phyloP scores from a whole-genome alignment of 1,284 basidiomycete species.

The Meira miltonrushii region DNA sequence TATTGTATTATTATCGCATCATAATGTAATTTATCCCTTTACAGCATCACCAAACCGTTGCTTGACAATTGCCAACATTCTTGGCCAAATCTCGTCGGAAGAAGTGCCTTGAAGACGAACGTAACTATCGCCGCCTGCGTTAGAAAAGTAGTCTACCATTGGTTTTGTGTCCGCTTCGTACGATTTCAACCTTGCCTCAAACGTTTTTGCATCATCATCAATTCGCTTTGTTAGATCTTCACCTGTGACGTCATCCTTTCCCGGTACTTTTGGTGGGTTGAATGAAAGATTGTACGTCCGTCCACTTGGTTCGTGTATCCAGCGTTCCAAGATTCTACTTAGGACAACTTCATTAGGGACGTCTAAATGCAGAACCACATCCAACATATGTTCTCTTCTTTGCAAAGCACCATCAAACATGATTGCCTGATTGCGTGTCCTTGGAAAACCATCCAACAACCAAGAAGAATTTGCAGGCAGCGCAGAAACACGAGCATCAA shows the following conservation, averaged over 20 bases:
- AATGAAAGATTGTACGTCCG: constrained; percentile 66
- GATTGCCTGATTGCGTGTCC: constrained; percentile 81
- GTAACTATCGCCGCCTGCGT: background rate
- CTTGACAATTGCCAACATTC: background rate
- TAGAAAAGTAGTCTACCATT: constrained; percentile 9
- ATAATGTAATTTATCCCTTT: background rate
- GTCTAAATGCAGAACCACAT: constrained; percentile 82
- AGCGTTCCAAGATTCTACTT: constrained; percentile 75
- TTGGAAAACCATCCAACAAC: constrained; percentile 91
- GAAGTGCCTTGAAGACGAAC: constrained; percentile 4
- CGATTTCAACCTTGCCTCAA: constrained; percentile 1
- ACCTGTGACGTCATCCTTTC: constrained; percentile 6
- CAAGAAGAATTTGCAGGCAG: constrained; percentile 17
- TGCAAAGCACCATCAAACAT: constrained; percentile 63
- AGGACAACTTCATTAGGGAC: constrained; percentile 87
- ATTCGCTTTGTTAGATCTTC: background rate
- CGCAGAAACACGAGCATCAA: constrained; percentile 20
- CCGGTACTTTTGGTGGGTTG: constrained; percentile 79
- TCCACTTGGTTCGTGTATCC: constrained; percentile 87
- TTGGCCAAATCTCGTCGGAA: constrained; percentile 7
- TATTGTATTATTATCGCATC: constrained; percentile 1
- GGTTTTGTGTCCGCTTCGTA: background rate
- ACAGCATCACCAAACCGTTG: background rate
- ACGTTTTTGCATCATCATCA: constrained; percentile 4
- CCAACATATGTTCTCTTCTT: constrained; percentile 55